Base-by-base conservation (phyloP, 1,139 yeast species). In the Candida dubliniensis region DNA sequence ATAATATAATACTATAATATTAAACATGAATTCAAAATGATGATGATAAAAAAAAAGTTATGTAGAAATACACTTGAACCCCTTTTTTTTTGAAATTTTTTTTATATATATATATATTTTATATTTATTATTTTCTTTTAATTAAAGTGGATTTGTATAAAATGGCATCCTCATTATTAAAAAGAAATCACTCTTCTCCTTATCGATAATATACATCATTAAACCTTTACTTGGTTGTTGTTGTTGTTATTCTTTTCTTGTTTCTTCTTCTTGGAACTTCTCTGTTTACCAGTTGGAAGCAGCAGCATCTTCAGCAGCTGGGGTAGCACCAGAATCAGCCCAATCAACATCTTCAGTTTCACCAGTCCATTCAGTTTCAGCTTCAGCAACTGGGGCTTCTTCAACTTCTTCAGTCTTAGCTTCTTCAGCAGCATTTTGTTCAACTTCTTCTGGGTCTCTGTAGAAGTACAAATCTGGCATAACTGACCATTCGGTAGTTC, bases 371-470 rank as follows among this genome's bases (percentile, higher is more conserved):
- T 74, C 79, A 54, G 76, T 66, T 58, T 74, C 78, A 58, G 73
- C 76, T 57, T 71, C 77, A 55, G 64, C 64, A 51, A 60, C 71
- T 65, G 76, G 81, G 60, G 77, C 80, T 59, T 70, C 75, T 56
- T 68, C 66, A 53, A 60, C 59, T 61, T 77, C 81, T 59, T 74
- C 81, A 57, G 70, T 75, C 63, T 78, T 80, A 61, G 77, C 71
- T 60, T 77, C 81, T 64, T 84, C 91, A 65, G 81, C 82, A 60
- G 83, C 77, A 69, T 83, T 79, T 72, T 84, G 89, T 80, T 89
- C 96, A 76, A 87, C 87, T 80, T 93, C 99, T 82, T 93, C 99
- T 71, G 99, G 99, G 81, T 93, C 97, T 86, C 99, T 93, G 98
- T 93, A 93, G 91, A 93, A 93, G 90, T 91, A 93, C 79, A 91